A percentile compares a stretch with the other conserved stretches of the same genome.
Conservation (phyloP, 2,329 filamentous ascomycete species). For the Karstenula rhodostoma region DNA sequence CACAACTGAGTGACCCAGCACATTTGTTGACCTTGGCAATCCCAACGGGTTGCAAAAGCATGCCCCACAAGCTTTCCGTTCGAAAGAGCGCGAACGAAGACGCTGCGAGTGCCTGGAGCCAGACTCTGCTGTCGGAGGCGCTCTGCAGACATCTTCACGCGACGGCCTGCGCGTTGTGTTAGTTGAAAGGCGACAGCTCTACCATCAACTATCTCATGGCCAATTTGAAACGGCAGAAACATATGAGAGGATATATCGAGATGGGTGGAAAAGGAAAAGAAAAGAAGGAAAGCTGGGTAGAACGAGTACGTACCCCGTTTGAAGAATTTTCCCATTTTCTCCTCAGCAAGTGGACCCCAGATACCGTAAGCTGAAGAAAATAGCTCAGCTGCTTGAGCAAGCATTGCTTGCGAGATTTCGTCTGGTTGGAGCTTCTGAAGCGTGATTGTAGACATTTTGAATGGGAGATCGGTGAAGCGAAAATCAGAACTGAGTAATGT, state of each 20-base stretch:
- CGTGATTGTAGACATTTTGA: neutral
- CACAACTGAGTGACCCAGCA: slow-evolving; percentile 56
- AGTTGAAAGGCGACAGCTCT: no score
- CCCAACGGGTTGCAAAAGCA: slow-evolving; percentile 50
- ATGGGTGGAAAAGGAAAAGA: neutral
- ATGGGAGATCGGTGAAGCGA: no score
- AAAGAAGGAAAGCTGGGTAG: no score
- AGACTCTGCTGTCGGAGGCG: neutral
- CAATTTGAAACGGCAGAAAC: no score
- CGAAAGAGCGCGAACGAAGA: neutral
- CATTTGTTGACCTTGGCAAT: slow-evolving; percentile 36
- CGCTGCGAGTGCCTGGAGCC: neutral
- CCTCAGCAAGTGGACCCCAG: neutral
- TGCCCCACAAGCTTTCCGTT: slow-evolving; percentile 20
- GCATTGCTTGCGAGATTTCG: neutral
- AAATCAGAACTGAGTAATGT: no score
- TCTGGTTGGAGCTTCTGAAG: neutral
- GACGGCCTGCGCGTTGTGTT: neutral
- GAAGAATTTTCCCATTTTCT: neutral
- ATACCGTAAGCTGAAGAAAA: slow-evolving; percentile 1
- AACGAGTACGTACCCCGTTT: neutral
- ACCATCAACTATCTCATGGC: no score
- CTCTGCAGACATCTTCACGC: neutral
- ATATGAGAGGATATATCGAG: neutral
- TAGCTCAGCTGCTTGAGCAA: neutral